Evolutionary conservation across 208 protist genomes (phyloP).

Genomic region (Endotrypanum monterogeii): DNA sequence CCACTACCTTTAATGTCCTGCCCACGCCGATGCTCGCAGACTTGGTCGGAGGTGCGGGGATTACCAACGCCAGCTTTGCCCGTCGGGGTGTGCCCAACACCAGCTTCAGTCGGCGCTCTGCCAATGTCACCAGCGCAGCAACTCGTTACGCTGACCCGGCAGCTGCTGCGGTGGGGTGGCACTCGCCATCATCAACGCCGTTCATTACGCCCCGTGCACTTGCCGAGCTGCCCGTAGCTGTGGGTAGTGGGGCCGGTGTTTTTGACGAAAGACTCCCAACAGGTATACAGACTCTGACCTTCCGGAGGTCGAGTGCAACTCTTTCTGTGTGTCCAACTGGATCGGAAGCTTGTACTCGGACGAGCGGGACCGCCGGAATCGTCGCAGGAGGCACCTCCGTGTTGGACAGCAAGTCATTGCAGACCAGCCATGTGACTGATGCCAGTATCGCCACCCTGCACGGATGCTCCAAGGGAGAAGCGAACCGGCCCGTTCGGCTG

Average conservation of each 20-base stretch:
- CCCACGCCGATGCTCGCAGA: constrained; percentile 28
- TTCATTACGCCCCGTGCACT: constrained; percentile 20
- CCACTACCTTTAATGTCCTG: constrained; percentile 21
- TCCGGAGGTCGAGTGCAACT: constrained; percentile 6
- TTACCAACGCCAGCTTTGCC: constrained; percentile 34
- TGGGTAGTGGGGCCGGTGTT: background rate
- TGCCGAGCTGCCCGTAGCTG: background rate
- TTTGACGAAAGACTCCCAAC: background rate
- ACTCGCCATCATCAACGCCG: constrained; percentile 4
- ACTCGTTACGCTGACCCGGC: constrained; percentile 15
- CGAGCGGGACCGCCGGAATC: background rate
- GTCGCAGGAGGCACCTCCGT: background rate
- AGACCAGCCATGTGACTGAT: background rate
- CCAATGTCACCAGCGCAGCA: background rate
- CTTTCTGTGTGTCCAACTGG: no score
- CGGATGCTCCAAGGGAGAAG: background rate
- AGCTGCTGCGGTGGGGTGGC: background rate
- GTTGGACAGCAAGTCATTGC: background rate
- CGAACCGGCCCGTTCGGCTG: background rate
- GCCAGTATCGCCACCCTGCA: background rate
- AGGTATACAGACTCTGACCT: constrained; percentile 10
- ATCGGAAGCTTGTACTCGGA: background rate
- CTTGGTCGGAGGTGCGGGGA: constrained; percentile 22
- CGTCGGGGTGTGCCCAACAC: constrained; percentile 25
- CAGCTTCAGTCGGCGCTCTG: constrained; percentile 19